Evolutionary conservation across 2,329 filamentous ascomycete species (phyloP), one percentile per base, ranked within the genome.

Genomic region (Fusarium domesticum): DNA sequence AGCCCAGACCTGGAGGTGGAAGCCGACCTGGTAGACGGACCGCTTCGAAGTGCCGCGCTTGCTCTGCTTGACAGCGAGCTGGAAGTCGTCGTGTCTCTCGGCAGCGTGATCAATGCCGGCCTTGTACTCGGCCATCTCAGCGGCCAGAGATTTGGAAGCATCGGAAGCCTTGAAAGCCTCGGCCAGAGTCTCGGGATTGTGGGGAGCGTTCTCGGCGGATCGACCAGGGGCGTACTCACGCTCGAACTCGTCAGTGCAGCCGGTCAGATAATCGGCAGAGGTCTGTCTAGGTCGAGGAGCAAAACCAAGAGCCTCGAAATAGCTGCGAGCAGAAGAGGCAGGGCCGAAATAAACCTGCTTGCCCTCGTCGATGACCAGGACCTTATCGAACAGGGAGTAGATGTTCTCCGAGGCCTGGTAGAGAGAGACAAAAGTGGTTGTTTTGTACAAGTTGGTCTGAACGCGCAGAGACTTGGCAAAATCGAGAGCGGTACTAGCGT

Each of bases 341-440:
- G 84, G 83, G 1, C 88, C 88, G 47, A 87, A 90, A 68, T 83
- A 93, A 25, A 88, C 85, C 62, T 90, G 83, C 19, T 77, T 79
- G 2, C 88, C 88, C 32, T 80, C 77, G 49, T 91, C 85, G 43
- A 93, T 87, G 28, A 91, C 85, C 59, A 95, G 71, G 11, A 93
- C 87, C 65, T 92, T 93, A 71, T 95, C 88, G 50, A 92, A 91
- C 25, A 83, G 80, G 17, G 75, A 75, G 68, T 88, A 91, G 49
- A 92, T 89, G 57, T 82, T 89, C 66, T 93, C 87, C 0, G 85
- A 89, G 0, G 87, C 88, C 62, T 95, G 89, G 64, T 95, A 95
- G 0, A 95, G 72, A 0, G 89, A 89, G 2, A 95, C 88, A 48
- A 93, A 91, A 0, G 89, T 93, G 2, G 86, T 87, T 0, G 84